These are phyloP conservation scores for Xylariales sp. DNA, from an alignment of 2,329 filamentous ascomycete species.

Conservation along the genomic window DNA sequence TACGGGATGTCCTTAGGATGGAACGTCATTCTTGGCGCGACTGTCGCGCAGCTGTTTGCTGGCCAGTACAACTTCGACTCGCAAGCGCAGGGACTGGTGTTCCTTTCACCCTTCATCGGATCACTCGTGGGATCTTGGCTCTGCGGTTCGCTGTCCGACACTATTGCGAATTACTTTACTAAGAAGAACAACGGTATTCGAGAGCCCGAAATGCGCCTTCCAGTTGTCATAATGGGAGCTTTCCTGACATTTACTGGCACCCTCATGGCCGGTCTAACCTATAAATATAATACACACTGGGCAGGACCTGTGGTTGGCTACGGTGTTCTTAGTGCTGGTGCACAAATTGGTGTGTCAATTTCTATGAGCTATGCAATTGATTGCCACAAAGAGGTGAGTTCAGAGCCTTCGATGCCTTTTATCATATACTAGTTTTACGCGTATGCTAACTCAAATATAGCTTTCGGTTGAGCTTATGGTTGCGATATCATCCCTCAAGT, in stretches of 20 bases:
- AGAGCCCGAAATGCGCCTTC: constrained; percentile 37
- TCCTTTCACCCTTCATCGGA: constrained; percentile 30
- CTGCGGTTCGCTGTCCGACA: constrained; percentile 38
- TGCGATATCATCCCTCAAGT: constrained; percentile 1
- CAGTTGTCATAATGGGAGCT: background rate
- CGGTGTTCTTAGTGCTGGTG: background rate
- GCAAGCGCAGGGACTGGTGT: constrained; percentile 25
- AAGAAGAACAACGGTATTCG: constrained; percentile 35
- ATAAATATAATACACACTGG: background rate
- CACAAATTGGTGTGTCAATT: background rate
- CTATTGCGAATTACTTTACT: constrained; percentile 35
- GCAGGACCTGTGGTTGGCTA: background rate
- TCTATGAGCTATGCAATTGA: constrained; percentile 2
- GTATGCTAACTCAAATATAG: background rate
- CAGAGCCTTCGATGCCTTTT: too few species aligned
- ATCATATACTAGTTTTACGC: background rate
- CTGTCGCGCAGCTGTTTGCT: constrained; percentile 22
- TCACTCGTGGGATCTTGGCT: constrained; percentile 35
- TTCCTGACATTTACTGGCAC: background rate
- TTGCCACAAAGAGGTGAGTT: constrained; percentile 1
- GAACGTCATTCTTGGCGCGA: constrained; percentile 24
- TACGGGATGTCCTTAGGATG: constrained; percentile 25
- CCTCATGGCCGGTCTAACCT: background rate
- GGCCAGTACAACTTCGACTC: constrained; percentile 24
- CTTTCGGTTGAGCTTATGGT: constrained; percentile 2